Conservation (phyloP, 2,329 filamentous ascomycete genomes). For the Tolypocladium cylindrosporum region DNA sequence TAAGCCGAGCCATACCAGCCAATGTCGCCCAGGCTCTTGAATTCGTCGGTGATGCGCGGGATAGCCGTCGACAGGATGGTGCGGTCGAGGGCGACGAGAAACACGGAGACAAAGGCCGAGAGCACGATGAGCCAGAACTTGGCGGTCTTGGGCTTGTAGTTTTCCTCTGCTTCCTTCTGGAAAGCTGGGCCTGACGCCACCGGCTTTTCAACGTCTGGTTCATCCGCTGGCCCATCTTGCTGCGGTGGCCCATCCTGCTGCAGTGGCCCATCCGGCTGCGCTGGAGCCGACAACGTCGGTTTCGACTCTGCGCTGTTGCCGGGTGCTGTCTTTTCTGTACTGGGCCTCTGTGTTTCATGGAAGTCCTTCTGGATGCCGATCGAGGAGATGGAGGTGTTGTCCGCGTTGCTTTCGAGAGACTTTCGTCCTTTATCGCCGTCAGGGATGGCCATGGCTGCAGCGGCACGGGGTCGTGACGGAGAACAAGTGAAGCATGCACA, state of each 20-base stretch:
- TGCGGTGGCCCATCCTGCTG: too few relatives aligned
- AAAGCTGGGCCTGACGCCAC: constrained; percentile 7
- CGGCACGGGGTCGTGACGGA: background rate
- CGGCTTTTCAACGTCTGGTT: constrained; percentile 9
- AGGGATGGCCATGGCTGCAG: background rate
- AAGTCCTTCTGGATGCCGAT: background rate
- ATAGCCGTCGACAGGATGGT: constrained; percentile 48
- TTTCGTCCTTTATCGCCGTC: background rate
- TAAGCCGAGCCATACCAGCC: constrained; percentile 56
- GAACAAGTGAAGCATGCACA: background rate
- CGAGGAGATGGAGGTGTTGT: background rate
- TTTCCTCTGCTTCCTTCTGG: constrained; percentile 22
- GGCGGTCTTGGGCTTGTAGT: constrained; percentile 41
- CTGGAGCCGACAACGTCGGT: background rate
- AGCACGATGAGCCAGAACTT: constrained; percentile 46
- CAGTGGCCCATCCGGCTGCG: too few relatives aligned
- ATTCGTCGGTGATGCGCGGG: constrained; percentile 45
- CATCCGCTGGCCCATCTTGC: background rate
- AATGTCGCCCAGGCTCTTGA: constrained; percentile 47
- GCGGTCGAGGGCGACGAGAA: constrained; percentile 46
- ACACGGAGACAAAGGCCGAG: constrained; percentile 44
- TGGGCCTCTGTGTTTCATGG: background rate
- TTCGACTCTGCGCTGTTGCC: background rate
- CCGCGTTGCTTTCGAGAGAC: background rate
- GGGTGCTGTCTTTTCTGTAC: background rate